Conservation (phyloP, 2,329 filamentous ascomycete species). For the Acrocalymma vagum region DNA sequence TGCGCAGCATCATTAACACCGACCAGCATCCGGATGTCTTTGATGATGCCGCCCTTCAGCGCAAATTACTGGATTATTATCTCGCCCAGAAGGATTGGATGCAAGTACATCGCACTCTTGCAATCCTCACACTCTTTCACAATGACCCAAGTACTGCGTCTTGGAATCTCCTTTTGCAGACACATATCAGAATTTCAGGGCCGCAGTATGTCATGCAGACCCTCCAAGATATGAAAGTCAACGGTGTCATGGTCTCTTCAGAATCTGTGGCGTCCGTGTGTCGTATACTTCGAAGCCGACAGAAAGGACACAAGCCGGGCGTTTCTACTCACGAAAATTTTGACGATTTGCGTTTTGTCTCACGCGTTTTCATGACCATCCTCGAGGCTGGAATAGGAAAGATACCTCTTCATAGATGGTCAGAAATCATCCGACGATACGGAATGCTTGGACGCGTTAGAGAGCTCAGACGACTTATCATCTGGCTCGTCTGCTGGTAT, state of each 20-base stretch:
- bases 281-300: slow-evolving; percentile 49
- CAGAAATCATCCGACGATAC: slow-evolving; percentile 66
- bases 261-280: slow-evolving; percentile 54
- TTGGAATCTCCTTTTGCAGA: slow-evolving; percentile 59
- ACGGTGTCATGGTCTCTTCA: slow-evolving; percentile 51
- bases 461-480: slow-evolving; percentile 60
- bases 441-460: slow-evolving; percentile 64
- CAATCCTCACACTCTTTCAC: slow-evolving; percentile 58
- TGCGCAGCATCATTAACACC: slow-evolving; percentile 62
- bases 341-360: slow-evolving; percentile 55
- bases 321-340: slow-evolving; percentile 15
- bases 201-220: slow-evolving; percentile 38
- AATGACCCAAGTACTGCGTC: slow-evolving; percentile 45
- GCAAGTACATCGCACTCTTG: slow-evolving; percentile 64
- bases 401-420: slow-evolving; percentile 59
- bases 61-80: slow-evolving; percentile 62
- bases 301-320: slow-evolving; percentile 44
- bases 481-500: slow-evolving; percentile 59
- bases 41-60: slow-evolving; percentile 64
- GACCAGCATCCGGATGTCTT: slow-evolving; percentile 73
- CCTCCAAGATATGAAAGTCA: slow-evolving; percentile 60
- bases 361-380: slow-evolving; percentile 58
- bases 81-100: slow-evolving; percentile 59
- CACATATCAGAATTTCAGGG: slow-evolving; percentile 42
- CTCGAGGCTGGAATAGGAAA: slow-evolving; percentile 53